Conservation (phyloP, 257 asterid species). For the Przewalskia tangutica region DNA sequence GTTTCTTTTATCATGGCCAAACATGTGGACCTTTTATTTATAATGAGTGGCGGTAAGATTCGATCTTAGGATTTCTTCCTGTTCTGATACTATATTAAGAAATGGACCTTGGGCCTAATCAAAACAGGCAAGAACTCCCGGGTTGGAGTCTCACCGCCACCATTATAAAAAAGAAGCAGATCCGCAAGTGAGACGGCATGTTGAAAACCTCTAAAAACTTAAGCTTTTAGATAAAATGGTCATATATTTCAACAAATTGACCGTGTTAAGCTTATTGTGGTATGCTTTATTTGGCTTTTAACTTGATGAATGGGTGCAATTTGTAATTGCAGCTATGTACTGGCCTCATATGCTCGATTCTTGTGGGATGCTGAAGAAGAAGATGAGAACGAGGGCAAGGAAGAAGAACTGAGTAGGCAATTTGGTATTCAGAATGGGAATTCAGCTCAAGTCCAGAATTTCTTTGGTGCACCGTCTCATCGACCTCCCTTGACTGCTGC, state of each 20-base stretch:
- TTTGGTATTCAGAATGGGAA: slow-evolving; percentile 13
- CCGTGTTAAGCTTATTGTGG: not conserved
- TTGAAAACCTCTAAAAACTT: not conserved
- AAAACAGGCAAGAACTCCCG: not conserved
- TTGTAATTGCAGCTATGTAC: slow-evolving; percentile 39
- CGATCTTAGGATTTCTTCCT: not conserved
- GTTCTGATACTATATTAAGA: not conserved
- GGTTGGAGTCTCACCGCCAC: not conserved
- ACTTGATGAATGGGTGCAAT: not conserved
- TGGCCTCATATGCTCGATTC: slow-evolving; percentile 86
- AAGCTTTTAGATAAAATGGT: not conserved
- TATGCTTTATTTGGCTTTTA: not conserved
- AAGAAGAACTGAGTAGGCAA: slow-evolving; percentile 21
- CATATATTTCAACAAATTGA: not conserved
- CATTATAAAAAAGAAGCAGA: not conserved
- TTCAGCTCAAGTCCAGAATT: slow-evolving; percentile 12
- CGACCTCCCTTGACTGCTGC: slow-evolving; percentile 48
- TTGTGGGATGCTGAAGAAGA: slow-evolving; percentile 76
- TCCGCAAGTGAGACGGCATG: not conserved
- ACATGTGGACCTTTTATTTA: not conserved
- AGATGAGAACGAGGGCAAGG: slow-evolving; percentile 11
- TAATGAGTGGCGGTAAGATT: not conserved
- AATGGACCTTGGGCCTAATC: not conserved
- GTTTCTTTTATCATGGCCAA: not conserved
- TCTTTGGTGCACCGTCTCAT: slow-evolving; percentile 15